Percentiles rank a stretch among this genome's conserved stretches.
Conservation (phyloP, 208 protist genomes). For the Wallacemonas rigidus region DNA sequence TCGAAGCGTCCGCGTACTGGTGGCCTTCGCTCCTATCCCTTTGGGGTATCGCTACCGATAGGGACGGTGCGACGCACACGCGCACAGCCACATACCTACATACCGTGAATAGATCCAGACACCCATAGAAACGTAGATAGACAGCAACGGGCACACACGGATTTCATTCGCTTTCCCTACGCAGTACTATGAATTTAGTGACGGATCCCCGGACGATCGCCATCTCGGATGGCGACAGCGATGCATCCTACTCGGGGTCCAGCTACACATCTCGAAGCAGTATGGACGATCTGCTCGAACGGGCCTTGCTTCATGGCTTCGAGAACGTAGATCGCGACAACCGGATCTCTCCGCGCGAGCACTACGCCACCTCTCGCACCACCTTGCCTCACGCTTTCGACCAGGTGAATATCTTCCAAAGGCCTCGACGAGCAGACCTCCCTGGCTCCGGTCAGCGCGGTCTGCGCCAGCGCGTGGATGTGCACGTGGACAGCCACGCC, state of each 20-base stretch:
- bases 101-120: too few relatives aligned
- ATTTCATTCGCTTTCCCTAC: too few relatives aligned
- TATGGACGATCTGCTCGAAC: slow-evolving; percentile 41
- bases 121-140: too few relatives aligned
- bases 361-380: not conserved
- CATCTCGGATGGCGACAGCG: slow-evolving; percentile 32
- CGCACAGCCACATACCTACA: too few relatives aligned
- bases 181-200: slow-evolving; percentile 52
- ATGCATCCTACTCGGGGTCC: not conserved
- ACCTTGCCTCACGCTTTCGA: not conserved
- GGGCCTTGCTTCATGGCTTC: slow-evolving; percentile 26
- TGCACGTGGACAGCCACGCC: not conserved
- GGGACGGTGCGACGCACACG: too few relatives aligned
- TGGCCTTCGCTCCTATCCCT: too few relatives aligned
- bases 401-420: slow-evolving; percentile 17
- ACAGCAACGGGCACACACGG: too few relatives aligned
- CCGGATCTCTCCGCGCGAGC: not conserved
- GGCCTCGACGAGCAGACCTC: not conserved
- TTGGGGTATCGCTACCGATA: too few relatives aligned
- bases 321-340: not conserved
- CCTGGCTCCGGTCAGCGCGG: not conserved
- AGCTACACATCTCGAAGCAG: slow-evolving; percentile 27
- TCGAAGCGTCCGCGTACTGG: too few relatives aligned
- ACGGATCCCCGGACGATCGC: slow-evolving; percentile 35
- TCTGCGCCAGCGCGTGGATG: slow-evolving; percentile 13